Percentiles rank a stretch among this genome's conserved stretches.
phyloP scores from a whole-genome alignment of 2,329 filamentous ascomycete genomes.

The Orbilia brochopaga region DNA sequence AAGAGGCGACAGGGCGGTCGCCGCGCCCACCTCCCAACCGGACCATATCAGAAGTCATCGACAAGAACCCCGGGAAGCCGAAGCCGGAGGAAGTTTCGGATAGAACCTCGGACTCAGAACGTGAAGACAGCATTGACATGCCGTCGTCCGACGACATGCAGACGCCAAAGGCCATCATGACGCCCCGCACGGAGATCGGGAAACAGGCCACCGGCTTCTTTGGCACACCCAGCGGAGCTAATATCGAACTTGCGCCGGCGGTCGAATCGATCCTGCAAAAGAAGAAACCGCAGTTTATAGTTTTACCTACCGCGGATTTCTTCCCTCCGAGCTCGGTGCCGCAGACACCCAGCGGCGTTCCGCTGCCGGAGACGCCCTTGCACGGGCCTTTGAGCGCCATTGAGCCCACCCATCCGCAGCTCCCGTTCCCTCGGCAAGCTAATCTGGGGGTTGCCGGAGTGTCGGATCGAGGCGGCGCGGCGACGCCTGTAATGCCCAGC shows the following conservation, averaged over 20 bases:
- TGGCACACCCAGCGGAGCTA: slow-evolving; percentile 19
- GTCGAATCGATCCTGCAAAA: slow-evolving; percentile 27
- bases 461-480: slow-evolving; percentile 32
- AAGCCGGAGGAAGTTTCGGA: slow-evolving; percentile 16
- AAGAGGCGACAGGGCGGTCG: slow-evolving; percentile 31
- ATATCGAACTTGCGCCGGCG: slow-evolving; percentile 4
- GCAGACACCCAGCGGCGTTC: slow-evolving; percentile 34
- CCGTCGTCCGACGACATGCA: slow-evolving; percentile 40
- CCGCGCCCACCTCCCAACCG: slow-evolving; percentile 23
- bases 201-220: slow-evolving; percentile 38
- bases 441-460: slow-evolving; percentile 1
- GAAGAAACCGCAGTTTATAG: slow-evolving; percentile 29
- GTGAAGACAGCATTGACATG: slow-evolving; percentile 27
- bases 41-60: slow-evolving; percentile 43
- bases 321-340: slow-evolving; percentile 28
- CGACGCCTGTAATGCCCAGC: slow-evolving; percentile 42
- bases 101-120: slow-evolving; percentile 37
- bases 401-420: neutral
- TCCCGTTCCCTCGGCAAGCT: neutral
- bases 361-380: slow-evolving; percentile 34
- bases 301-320: slow-evolving; percentile 24
- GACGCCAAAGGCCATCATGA: slow-evolving; percentile 38
- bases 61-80: slow-evolving; percentile 4
- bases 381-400: slow-evolving; percentile 22
- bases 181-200: slow-evolving; percentile 22